Percentiles rank a stretch among this genome's conserved stretches.
Conservation (phyloP, 2,329 filamentous ascomycete genomes). For the Fusarium hostae region DNA sequence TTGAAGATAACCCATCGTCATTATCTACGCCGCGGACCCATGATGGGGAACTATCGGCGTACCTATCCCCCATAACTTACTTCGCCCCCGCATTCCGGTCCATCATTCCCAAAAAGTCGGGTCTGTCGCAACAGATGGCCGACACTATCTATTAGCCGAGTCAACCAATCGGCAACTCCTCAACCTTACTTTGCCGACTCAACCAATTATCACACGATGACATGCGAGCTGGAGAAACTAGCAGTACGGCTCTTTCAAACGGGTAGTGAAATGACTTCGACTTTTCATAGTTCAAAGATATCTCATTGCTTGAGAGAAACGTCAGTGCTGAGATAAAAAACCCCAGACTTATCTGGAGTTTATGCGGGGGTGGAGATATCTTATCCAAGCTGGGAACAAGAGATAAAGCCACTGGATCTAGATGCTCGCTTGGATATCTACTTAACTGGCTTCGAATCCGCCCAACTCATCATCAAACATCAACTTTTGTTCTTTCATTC, state of each 20-base stretch:
- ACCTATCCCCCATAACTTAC: not conserved
- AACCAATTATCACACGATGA: conserved; percentile 5
- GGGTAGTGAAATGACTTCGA: conserved; percentile 1
- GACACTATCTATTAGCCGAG: conserved; percentile 17
- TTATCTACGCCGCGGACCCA: not conserved
- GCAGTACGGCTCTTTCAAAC: conserved; percentile 7
- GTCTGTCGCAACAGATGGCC: not conserved
- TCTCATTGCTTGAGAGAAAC: no score
- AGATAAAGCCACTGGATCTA: not conserved
- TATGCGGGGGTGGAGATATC: conserved; percentile 28
- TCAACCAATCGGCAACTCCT: conserved; percentile 23
- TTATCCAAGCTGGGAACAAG: not conserved
- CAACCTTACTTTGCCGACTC: conserved; percentile 19
- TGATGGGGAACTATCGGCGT: not conserved
- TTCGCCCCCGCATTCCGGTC: not conserved
- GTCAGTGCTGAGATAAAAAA: not conserved
- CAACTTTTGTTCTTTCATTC: not conserved
- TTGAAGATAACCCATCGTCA: not conserved
- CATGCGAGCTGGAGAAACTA: conserved; percentile 13
- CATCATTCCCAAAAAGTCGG: not conserved
- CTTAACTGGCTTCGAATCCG: not conserved
- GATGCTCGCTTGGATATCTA: not conserved
- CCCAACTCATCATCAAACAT: not conserved
- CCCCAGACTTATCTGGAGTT: conserved; percentile 8
- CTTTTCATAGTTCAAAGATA: no score